phyloP scores from a whole-genome alignment of 805 yeast species.

The Saturnispora saitoi region DNA sequence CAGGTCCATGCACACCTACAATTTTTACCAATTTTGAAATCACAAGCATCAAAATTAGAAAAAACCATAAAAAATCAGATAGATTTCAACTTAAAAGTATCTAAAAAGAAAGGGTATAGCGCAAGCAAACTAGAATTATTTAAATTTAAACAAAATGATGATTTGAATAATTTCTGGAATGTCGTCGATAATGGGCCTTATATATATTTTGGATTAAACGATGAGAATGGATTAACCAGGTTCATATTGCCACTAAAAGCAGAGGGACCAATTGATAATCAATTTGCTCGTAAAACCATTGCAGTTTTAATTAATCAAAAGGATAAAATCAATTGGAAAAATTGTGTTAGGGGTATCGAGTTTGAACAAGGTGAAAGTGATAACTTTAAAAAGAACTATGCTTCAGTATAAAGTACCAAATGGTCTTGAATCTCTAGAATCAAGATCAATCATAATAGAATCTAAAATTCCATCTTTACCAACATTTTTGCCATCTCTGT shows the following conservation, averaged over 20 bases:
- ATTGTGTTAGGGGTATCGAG: constrained; percentile 51
- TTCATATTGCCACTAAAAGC: constrained; percentile 27
- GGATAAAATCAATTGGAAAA: constrained; percentile 66
- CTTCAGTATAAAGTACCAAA: constrained; percentile 29
- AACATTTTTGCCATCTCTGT: constrained; percentile 40
- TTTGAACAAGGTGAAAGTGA: constrained; percentile 58
- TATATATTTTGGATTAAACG: constrained; percentile 9
- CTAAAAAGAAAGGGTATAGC: constrained; percentile 13
- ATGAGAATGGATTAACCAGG: constrained; percentile 12
- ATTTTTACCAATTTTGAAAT: constrained; percentile 52
- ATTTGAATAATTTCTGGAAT: constrained; percentile 17
- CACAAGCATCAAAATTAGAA: constrained; percentile 29
- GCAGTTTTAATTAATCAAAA: constrained; percentile 56
- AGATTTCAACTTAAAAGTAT: constrained; percentile 39
- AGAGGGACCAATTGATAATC: constrained; percentile 48
- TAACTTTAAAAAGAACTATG: constrained; percentile 44
- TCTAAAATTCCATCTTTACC: constrained; percentile 21
- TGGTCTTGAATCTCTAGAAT: constrained; percentile 16
- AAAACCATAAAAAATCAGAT: constrained; percentile 37
- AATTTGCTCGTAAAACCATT: constrained; percentile 74
- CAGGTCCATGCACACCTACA: constrained; percentile 76
- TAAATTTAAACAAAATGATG: constrained; percentile 20
- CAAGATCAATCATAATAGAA: constrained; percentile 24
- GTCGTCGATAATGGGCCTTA: constrained; percentile 30
- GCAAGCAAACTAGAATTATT: constrained; percentile 31